phyloP scores from a whole-genome alignment of 225 moss, liverwort and hornwort species.

The Bryum argenteum region DNA sequence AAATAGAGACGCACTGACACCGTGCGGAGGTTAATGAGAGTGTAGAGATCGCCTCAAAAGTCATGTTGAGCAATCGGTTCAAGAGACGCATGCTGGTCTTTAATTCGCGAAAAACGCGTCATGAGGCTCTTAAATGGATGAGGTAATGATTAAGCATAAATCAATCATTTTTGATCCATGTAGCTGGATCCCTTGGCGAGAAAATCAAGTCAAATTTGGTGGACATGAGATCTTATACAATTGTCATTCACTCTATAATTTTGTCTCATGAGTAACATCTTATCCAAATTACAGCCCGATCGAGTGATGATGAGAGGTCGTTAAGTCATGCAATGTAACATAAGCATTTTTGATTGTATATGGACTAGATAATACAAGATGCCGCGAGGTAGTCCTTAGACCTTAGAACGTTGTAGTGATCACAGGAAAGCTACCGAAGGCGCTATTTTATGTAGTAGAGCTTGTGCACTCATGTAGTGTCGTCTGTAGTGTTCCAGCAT shows the following conservation, averaged over 20 bases:
- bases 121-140: conserved; percentile 12
- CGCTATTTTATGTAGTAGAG: conserved; percentile 12
- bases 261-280: conserved; percentile 19
- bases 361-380: conserved; percentile 18
- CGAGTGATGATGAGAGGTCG: conserved; percentile 20
- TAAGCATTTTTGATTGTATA: conserved; percentile 8
- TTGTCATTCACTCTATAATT: conserved; percentile 7
- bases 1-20: conserved; percentile 3
- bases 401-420: conserved; percentile 2
- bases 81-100: conserved; percentile 25
- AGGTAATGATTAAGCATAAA: conserved; percentile 17
- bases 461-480: conserved; percentile 3
- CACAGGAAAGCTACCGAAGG: not conserved
- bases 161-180: conserved; percentile 6
- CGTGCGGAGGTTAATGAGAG: not conserved
- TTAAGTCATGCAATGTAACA: conserved; percentile 6
- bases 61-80: conserved; percentile 23
- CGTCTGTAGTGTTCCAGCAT: conserved; percentile 6
- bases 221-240: not conserved
- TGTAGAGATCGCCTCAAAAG: conserved; percentile 21
- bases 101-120: conserved; percentile 21
- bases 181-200: not conserved
- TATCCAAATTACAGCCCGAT: conserved; percentile 5
- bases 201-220: not conserved
- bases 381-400: not conserved